These are phyloP conservation scores for Vitis rotundifolia DNA, from an alignment of 164 flowering plant species.

Conservation along the genomic window DNA sequence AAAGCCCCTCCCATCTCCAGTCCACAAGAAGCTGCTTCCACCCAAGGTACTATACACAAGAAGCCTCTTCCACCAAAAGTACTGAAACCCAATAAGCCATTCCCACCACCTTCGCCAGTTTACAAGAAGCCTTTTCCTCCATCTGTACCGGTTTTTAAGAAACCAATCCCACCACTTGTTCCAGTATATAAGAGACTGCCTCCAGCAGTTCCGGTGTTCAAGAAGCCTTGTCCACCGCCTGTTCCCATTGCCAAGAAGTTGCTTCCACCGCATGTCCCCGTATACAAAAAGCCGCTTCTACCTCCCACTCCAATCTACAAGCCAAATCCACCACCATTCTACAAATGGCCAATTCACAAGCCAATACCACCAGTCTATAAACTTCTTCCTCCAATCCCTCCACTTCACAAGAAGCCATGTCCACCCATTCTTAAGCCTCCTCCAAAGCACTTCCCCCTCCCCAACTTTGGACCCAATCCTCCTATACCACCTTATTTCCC, in stretches of 20 bases:
- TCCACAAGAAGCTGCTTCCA: conserved; percentile 24
- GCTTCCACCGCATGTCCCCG: conserved; percentile 20
- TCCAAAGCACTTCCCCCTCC: conserved; percentile 27
- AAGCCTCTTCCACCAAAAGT: conserved; percentile 22
- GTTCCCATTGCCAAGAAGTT: conserved; percentile 1
- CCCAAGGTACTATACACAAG: conserved; percentile 23
- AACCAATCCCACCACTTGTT: neutral
- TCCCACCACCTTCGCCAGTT: neutral
- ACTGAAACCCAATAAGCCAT: neutral
- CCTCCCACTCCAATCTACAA: neutral
- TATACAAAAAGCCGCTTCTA: neutral
- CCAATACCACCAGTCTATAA: conserved; percentile 3
- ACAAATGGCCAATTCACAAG: too few species aligned
- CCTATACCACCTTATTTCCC: conserved; percentile 25
- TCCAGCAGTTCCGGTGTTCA: neutral
- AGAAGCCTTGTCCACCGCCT: conserved; percentile 10
- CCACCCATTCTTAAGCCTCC: conserved; percentile 25
- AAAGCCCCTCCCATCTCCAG: conserved; percentile 22
- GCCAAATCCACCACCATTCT: conserved; percentile 9
- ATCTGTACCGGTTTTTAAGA: neutral
- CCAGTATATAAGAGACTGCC: neutral
- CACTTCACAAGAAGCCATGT: conserved; percentile 10
- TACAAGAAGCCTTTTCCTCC: conserved; percentile 2
- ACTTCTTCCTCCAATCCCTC: conserved; percentile 18
- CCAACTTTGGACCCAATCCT: conserved; percentile 26